A percentile compares a stretch with the other conserved stretches of the same genome.
Evolutionary conservation across 257 asterid species (phyloP).

Genomic region (Gentiana straminea): DNA sequence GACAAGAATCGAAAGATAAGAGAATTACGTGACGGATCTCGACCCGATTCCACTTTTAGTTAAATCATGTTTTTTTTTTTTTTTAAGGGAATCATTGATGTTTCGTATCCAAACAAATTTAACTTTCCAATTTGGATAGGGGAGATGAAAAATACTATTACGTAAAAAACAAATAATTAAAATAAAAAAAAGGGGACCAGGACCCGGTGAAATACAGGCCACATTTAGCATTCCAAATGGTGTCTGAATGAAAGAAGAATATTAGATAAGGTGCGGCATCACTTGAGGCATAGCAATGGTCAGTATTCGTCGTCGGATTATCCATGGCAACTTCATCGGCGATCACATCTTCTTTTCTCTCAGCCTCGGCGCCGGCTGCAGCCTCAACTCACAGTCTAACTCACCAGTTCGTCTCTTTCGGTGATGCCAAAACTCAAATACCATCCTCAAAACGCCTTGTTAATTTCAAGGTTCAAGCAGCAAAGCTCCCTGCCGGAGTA

Average conservation of each 20-base stretch:
- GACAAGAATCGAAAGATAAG: no score
- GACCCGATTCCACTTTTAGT: no score
- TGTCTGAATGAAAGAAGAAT: no score
- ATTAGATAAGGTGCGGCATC: constrained; percentile 11
- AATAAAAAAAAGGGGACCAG: no score
- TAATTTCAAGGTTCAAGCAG: constrained; percentile 51
- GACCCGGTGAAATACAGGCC: no score
- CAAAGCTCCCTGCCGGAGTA: constrained; percentile 81
- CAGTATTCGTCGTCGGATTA: neutral
- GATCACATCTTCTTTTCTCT: constrained; percentile 36
- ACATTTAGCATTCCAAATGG: neutral
- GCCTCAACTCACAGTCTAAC: constrained; percentile 8
- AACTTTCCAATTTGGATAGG: no score
- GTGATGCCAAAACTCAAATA: neutral
- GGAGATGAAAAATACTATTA: no score
- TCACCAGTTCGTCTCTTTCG: constrained; percentile 11
- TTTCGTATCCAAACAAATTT: no score
- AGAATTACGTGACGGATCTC: no score
- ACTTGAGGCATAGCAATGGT: neutral
- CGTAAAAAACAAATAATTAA: no score
- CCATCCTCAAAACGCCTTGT: constrained; percentile 14
- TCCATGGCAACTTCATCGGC: constrained; percentile 24
- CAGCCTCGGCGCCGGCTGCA: constrained; percentile 14
- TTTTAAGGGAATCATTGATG: no score
- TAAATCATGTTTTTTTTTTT: no score